Evolutionary conservation across 177 flowering plant genomes (phyloP).

Genomic region (Vitis hybrid): DNA sequence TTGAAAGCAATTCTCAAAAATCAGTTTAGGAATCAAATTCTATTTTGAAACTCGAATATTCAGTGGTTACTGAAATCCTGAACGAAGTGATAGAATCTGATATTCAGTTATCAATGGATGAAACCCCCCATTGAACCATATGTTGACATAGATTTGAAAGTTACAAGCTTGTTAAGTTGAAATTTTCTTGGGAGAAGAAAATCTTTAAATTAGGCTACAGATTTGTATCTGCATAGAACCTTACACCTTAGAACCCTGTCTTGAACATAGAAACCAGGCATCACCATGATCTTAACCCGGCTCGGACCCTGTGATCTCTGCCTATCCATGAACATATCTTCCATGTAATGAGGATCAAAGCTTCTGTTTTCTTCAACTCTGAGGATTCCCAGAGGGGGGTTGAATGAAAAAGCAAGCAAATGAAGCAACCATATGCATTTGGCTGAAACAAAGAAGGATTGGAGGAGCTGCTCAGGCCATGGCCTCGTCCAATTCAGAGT

Average conservation of each 20-base stretch:
- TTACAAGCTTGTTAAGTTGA: conserved; percentile 3
- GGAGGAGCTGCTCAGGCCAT: conserved; percentile 93
- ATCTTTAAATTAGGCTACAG: conserved; percentile 23
- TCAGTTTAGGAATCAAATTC: no score
- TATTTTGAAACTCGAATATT: no score
- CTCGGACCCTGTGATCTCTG: conserved; percentile 48
- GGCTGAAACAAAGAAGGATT: conserved; percentile 84
- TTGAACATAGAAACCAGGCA: conserved; percentile 92
- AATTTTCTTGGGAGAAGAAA: background rate
- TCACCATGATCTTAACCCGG: conserved; percentile 83
- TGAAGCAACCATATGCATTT: conserved; percentile 95
- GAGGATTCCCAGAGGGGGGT: conserved; percentile 60
- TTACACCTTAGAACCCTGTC: conserved; percentile 77
- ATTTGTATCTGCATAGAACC: conserved; percentile 82
- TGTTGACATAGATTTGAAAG: background rate
- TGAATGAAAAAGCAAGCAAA: conserved; percentile 86
- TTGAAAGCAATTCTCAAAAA: no score
- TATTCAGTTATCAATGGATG: no score
- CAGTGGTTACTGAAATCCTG: no score
- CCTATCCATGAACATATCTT: conserved; percentile 60
- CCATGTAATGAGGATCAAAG: conserved; percentile 81
- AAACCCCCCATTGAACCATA: background rate
- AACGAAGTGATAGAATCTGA: no score
- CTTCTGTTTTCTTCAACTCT: conserved; percentile 75
- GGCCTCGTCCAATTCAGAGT: conserved; percentile 76